phyloP scores from a whole-genome alignment of 495 filamentous ascomycete genomes.

The Xylaria flabelliformis region DNA sequence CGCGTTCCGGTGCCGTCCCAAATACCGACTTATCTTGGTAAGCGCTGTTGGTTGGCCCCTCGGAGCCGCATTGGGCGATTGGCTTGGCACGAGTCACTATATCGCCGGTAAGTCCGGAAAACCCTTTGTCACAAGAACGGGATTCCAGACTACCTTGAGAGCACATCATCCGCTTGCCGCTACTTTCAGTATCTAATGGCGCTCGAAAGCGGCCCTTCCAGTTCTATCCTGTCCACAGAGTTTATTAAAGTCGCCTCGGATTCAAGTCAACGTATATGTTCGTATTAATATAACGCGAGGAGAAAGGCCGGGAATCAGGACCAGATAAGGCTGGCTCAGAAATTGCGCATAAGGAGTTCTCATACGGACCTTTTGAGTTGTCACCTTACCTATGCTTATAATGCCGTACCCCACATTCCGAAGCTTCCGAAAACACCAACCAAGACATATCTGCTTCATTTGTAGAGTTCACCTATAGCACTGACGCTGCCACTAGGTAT shows the following conservation, averaged over 20 bases:
- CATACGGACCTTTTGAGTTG: background rate
- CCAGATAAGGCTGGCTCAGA: too few relatives aligned
- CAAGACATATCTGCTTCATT: constrained; percentile 1
- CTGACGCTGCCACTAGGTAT: background rate
- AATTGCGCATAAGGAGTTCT: background rate
- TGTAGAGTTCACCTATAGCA: background rate
- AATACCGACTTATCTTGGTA: background rate
- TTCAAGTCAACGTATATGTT: background rate
- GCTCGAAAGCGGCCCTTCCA: background rate
- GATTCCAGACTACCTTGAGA: background rate
- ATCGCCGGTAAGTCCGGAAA: constrained; percentile 15
- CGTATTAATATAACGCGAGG: background rate
- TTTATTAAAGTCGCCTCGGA: background rate
- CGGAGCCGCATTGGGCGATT: background rate
- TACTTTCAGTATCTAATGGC: background rate
- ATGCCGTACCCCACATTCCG: constrained; percentile 25
- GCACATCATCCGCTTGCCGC: background rate
- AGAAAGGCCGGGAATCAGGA: background rate
- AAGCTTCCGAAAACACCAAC: constrained; percentile 26
- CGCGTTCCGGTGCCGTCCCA: background rate
- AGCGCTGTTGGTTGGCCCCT: background rate
- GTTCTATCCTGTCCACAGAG: background rate
- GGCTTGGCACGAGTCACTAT: background rate
- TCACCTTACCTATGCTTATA: background rate
- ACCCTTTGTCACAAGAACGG: background rate